phyloP scores from a whole-genome alignment of 768 basidiomycete genomes.

The Trametes maxima region DNA sequence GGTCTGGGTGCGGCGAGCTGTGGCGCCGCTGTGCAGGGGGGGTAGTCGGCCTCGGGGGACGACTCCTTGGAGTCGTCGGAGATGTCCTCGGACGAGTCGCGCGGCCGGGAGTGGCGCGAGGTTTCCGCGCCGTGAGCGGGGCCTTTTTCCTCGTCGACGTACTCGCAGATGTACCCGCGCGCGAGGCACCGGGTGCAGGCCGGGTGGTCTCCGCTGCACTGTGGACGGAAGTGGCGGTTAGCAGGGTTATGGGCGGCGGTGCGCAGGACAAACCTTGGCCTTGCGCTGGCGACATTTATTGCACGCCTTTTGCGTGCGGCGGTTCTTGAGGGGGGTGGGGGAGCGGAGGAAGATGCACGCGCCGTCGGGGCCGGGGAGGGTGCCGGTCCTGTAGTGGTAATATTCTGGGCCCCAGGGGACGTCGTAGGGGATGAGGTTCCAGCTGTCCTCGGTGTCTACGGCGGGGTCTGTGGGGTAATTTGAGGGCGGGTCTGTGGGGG shows the following conservation, averaged over 20 bases:
- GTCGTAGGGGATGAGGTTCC: conserved; percentile 44
- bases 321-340: conserved; percentile 41
- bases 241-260: neutral
- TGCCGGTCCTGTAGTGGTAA: conserved; percentile 36
- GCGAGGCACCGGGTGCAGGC: conserved; percentile 38
- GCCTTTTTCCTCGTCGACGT: conserved; percentile 30
- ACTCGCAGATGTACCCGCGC: conserved; percentile 39
- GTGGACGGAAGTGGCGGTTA: neutral
- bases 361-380: conserved; percentile 41
- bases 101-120: neutral
- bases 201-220: conserved; percentile 42
- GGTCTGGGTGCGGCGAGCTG: neutral
- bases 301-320: conserved; percentile 41
- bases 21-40: neutral
- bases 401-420: conserved; percentile 42
- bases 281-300: conserved; percentile 43
- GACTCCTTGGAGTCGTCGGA: conserved; percentile 11
- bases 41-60: conserved; percentile 1
- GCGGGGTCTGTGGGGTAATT: conserved; percentile 3
- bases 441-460: conserved; percentile 28
- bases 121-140: neutral
- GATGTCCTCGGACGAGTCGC: conserved; percentile 8
- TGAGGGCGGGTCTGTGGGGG: conserved; percentile 5
- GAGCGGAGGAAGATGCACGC: conserved; percentile 42
- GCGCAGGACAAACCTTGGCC: conserved; percentile 37